Evolutionary conservation across 2,329 filamentous ascomycete genomes (phyloP).

Genomic region (Passalora sequoiae): DNA sequence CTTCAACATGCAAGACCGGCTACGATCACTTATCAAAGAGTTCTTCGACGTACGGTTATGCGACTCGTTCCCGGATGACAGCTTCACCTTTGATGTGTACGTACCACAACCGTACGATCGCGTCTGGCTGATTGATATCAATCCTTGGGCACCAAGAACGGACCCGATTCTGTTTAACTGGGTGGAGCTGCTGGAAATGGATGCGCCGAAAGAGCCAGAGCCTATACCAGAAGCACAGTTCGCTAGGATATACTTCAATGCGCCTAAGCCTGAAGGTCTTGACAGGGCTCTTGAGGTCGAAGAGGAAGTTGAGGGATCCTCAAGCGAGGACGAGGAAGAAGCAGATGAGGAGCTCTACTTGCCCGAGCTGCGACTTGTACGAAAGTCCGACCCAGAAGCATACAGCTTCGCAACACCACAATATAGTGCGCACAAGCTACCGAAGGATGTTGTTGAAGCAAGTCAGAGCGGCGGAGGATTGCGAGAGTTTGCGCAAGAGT

Average conservation of each 20-base stretch:
- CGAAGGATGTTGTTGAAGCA: constrained; percentile 80
- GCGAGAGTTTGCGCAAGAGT: constrained; percentile 57
- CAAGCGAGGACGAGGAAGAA: constrained; percentile 39
- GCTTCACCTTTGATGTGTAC: constrained; percentile 89
- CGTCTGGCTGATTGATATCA: constrained; percentile 87
- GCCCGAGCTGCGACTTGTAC: constrained; percentile 77
- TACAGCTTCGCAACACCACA: constrained; percentile 79
- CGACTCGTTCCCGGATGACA: constrained; percentile 73
- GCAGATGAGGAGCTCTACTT: constrained; percentile 54
- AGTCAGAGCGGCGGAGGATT: constrained; percentile 60
- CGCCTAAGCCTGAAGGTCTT: constrained; percentile 5
- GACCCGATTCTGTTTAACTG: constrained; percentile 87
- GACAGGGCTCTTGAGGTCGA: constrained; percentile 6
- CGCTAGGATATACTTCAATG: constrained; percentile 22
- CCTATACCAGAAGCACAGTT: constrained; percentile 18
- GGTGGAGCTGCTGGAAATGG: constrained; percentile 73
- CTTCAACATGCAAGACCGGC: constrained; percentile 57
- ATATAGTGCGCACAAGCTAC: constrained; percentile 93
- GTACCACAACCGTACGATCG: constrained; percentile 69
- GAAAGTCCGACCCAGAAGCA: constrained; percentile 79
- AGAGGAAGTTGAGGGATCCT: constrained; percentile 27
- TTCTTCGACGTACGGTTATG: constrained; percentile 74
- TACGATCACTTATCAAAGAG: constrained; percentile 63
- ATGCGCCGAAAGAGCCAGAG: constrained; percentile 45
- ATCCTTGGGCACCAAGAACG: constrained; percentile 86